Percentiles rank a stretch among this genome's conserved stretches.
These are phyloP conservation scores for Alternaria longipes DNA, from an alignment of 2,329 filamentous ascomycete species.

Conservation along the genomic window DNA sequence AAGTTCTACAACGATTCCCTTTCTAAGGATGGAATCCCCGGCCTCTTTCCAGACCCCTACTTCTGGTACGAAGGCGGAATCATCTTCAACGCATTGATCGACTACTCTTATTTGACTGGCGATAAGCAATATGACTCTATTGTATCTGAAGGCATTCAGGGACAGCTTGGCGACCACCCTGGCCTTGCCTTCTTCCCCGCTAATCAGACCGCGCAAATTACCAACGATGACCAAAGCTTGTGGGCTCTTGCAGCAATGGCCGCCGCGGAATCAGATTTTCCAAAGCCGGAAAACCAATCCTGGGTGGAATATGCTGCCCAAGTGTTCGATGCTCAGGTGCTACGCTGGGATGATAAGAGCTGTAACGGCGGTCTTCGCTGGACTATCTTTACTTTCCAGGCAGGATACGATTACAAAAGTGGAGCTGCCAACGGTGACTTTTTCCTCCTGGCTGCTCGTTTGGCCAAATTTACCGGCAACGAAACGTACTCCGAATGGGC, in stretches of 20 bases:
- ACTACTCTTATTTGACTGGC: slow-evolving; percentile 56
- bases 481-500: slow-evolving; percentile 67
- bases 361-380: slow-evolving; percentile 74
- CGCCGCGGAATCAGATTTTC: slow-evolving; percentile 72
- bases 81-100: slow-evolving; percentile 35
- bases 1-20: slow-evolving; percentile 29
- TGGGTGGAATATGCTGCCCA: slow-evolving; percentile 73
- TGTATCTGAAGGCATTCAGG: slow-evolving; percentile 52
- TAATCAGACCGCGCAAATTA: slow-evolving; percentile 55
- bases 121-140: slow-evolving; percentile 53
- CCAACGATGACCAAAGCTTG: slow-evolving; percentile 76
- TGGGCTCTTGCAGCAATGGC: slow-evolving; percentile 74
- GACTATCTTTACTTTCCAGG: slow-evolving; percentile 80
- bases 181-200: slow-evolving; percentile 51
- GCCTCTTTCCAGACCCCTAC: slow-evolving; percentile 31
- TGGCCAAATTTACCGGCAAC: slow-evolving; percentile 73
- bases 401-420: slow-evolving; percentile 82
- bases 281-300: slow-evolving; percentile 51
- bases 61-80: slow-evolving; percentile 38
- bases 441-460: slow-evolving; percentile 79
- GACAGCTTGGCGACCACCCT: slow-evolving; percentile 42
- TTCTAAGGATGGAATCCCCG: slow-evolving; percentile 17
- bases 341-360: slow-evolving; percentile 68
- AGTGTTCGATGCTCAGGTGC: slow-evolving; percentile 74
- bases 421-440: slow-evolving; percentile 77